Evolutionary conservation across 2,329 filamentous ascomycete genomes (phyloP), one percentile per base, ranked within the genome.

Genomic region (Lachnellula suecica): DNA sequence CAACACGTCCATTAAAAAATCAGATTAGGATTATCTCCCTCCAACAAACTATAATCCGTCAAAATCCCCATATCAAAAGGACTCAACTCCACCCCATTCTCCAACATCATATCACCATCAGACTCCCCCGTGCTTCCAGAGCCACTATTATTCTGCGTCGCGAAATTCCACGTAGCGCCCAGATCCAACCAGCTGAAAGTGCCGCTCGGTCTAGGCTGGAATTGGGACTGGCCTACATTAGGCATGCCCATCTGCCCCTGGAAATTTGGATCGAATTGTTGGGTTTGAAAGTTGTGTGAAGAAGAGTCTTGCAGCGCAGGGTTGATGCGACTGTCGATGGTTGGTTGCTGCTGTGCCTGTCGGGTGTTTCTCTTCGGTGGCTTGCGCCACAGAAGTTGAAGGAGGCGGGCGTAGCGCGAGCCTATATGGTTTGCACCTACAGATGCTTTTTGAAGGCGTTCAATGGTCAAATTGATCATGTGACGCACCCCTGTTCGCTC

Each of bases 351-450:
- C 9, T 48, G 29, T 29, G 4, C 31, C 31, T 51, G n/a, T 17
- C 24, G 19, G 27, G 20, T 22, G 11, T 27, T 44, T 13, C 47
- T 51, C 47, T 59, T 62, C 0, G 63, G 63, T 4, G 58, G 50
- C 53, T 66, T 77, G 25, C 79, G 73, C 83, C 83, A 86, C 2
- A 87, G 67, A 15, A 85, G 71, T 40, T 82, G 78, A 0, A 87
- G 71, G 1, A 85, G 77, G 17, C 79, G 74, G 4, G 83, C 79
- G 59, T 86, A 87, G 13, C 83, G 76, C 17, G 79, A 77, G 1
- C 82, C 83, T 19, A 85, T 77, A 55, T 84, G 79, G 45, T 85
- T 81, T 1, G 76, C 71, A 9, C 79, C 81, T 4, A 75, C 72
- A 5, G 80, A 83, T 1, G 82, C 79, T 60, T 76, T 77, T 58